Percentiles rank a stretch among this genome's conserved stretches.
Evolutionary conservation across 2,329 filamentous ascomycete genomes (phyloP).

Genomic region (Penicillium freii): DNA sequence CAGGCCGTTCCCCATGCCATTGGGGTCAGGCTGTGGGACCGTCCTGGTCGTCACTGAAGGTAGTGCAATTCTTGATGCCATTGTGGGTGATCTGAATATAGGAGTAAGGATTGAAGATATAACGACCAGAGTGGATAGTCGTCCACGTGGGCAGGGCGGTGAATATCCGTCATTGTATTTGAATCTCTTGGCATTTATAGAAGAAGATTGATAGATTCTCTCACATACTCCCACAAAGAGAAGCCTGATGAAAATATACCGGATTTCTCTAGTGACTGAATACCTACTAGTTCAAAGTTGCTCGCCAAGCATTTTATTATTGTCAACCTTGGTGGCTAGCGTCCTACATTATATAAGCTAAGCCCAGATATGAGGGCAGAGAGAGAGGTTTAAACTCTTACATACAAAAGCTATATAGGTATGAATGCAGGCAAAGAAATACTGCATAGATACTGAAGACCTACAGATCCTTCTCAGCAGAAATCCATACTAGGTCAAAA

Average conservation of each 20-base stretch:
- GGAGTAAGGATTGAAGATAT: not conserved
- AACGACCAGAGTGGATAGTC: not conserved
- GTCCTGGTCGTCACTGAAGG: slow-evolving; percentile 27
- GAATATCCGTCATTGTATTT: not conserved
- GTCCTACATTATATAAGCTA: not conserved
- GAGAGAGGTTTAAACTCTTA: not conserved
- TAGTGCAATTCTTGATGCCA: slow-evolving; percentile 18
- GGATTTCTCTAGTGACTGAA: not conserved
- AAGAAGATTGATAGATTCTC: not conserved
- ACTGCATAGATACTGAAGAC: not conserved
- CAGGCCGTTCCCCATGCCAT: slow-evolving; percentile 52
- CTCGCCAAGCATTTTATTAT: not conserved
- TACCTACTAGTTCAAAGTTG: not conserved
- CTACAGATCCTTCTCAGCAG: not conserved
- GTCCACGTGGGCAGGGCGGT: slow-evolving; percentile 1
- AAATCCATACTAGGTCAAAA: not conserved
- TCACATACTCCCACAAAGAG: not conserved
- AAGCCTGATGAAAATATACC: not conserved
- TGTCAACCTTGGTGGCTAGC: not conserved
- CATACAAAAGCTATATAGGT: not conserved
- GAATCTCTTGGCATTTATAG: slow-evolving; percentile 1
- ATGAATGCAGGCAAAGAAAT: not conserved
- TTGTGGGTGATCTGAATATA: slow-evolving; percentile 15
- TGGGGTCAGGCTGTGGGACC: slow-evolving; percentile 22
- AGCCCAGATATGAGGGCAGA: not conserved